phyloP scores from a whole-genome alignment of 108 stramenopile genomes.

The Pseudonitzschia pungens region DNA sequence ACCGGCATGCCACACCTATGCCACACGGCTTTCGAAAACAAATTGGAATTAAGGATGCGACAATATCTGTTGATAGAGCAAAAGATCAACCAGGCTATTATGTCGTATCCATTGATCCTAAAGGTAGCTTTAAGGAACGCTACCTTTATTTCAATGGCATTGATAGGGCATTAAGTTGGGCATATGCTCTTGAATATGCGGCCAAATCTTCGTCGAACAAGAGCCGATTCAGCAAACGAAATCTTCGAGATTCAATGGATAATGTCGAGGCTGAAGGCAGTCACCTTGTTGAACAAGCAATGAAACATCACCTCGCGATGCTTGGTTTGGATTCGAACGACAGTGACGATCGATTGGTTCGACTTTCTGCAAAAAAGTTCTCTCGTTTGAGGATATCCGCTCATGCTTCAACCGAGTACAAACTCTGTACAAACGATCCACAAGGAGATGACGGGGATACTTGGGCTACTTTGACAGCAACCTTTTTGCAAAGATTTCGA shows the following conservation, averaged over 20 bases:
- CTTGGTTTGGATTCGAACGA: slow-evolving; percentile 33
- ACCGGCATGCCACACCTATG: slow-evolving; percentile 57
- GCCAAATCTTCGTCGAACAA: slow-evolving; percentile 23
- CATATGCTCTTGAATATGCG: slow-evolving; percentile 48
- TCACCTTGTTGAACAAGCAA: slow-evolving; percentile 31
- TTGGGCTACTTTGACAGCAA: slow-evolving; percentile 74
- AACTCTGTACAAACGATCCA: slow-evolving; percentile 74
- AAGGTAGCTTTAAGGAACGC: slow-evolving; percentile 51
- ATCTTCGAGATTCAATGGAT: slow-evolving; percentile 10
- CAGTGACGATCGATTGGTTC: slow-evolving; percentile 30
- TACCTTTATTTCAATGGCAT: slow-evolving; percentile 62
- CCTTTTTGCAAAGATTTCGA: slow-evolving; percentile 72
- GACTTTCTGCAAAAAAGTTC: slow-evolving; percentile 30
- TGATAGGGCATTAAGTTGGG: slow-evolving; percentile 52
- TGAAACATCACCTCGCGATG: slow-evolving; percentile 30
- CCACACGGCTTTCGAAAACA: slow-evolving; percentile 62
- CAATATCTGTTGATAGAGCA: slow-evolving; percentile 39
- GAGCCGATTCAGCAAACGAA: not conserved
- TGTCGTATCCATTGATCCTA: slow-evolving; percentile 49
- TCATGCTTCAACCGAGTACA: slow-evolving; percentile 69
- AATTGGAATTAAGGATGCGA: slow-evolving; percentile 49
- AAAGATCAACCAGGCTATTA: slow-evolving; percentile 37
- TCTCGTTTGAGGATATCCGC: slow-evolving; percentile 61
- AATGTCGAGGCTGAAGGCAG: slow-evolving; percentile 7
- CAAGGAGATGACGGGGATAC: slow-evolving; percentile 73